These are phyloP conservation scores for Kalanchoe fedtschenkoi DNA, from an alignment of 164 flowering plant genomes.

Conservation along the genomic window DNA sequence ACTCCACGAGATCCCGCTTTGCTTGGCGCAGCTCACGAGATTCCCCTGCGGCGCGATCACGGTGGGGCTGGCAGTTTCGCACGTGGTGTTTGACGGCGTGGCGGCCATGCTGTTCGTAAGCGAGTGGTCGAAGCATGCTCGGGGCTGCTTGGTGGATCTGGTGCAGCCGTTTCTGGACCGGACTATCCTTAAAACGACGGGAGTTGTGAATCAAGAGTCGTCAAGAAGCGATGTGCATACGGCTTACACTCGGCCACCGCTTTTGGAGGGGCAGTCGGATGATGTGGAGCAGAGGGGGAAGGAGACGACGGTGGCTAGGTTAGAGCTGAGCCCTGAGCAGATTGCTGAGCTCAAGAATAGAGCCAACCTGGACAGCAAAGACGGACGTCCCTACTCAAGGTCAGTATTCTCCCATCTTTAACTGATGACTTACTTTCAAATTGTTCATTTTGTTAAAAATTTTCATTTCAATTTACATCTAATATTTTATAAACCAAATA, in stretches of 20 bases:
- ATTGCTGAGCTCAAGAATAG: conserved; percentile 5
- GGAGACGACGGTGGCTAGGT: not conserved
- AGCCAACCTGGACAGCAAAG: conserved; percentile 9
- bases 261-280: conserved; percentile 9
- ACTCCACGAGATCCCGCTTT: conserved; percentile 11
- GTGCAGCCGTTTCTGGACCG: conserved; percentile 12
- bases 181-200: not conserved
- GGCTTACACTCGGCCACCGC: conserved; percentile 8
- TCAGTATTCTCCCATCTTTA: too few species aligned
- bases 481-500: too few species aligned
- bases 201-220: too few species aligned
- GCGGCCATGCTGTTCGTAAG: conserved; percentile 2
- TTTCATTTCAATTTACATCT: too few species aligned
- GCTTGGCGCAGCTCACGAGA: conserved; percentile 13
- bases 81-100: conserved; percentile 2
- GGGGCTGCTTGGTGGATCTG: conserved; percentile 6
- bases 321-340: conserved; percentile 9
- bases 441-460: too few species aligned
- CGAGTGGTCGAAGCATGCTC: conserved; percentile 16
- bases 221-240: not conserved
- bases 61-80: conserved; percentile 10
- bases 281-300: conserved; percentile 9
- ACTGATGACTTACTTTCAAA: too few species aligned
- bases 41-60: conserved; percentile 16
- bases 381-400: too few species aligned